Base-by-base conservation (phyloP, 129 eudicot genomes). In the Lactuca saligna region DNA sequence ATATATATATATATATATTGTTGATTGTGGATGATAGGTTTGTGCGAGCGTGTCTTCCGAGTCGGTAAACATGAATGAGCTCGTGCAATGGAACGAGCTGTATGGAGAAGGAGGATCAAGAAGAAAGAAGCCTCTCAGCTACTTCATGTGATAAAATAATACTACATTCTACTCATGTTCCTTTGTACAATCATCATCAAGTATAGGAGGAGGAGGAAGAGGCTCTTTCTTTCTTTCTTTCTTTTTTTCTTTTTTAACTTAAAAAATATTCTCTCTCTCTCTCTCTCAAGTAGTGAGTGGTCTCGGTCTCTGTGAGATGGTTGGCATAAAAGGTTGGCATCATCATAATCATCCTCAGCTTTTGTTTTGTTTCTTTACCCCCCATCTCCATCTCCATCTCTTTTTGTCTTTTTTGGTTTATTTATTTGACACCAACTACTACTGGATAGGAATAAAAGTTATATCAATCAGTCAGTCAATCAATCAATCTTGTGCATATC, bases 81-180 rank as follows among this genome's bases (percentile, higher is more conserved):
- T 91, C 41, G 74, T 83, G 59, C 90, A 91, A 66, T 91, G 97
- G 97, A 91, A 91, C 42, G 97, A 87, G 49, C 84, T 85, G 8
- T 91, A 91, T 62, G 97, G 97, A 1, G 97, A 91, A 58, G 97
- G 97, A 48, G 97, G 97, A 17, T 91, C 96, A 0, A 79, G 97
- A 73, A 85, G 73, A 82, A 85, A 80, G 81, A 83, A 75, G 70
- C 65, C 92, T 50, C 85, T 87, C 6, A 91, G 96, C 75, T 91
- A 91, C 73, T 91, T 87, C 82, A 85, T 87, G 92, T 91, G 83
- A 88, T 13, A 34, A n/a, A 38, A 54, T 58, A 29, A 20, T 20
- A 25, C 29, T 1, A 25, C 29, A 25, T 25, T 25, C 29, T 25
- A 25, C 55, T 79, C 65, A 60, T 75, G 76, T 76, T 59, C 29